phyloP scores from a whole-genome alignment of 805 yeast species.

The Candida pseudoglaebosa region DNA sequence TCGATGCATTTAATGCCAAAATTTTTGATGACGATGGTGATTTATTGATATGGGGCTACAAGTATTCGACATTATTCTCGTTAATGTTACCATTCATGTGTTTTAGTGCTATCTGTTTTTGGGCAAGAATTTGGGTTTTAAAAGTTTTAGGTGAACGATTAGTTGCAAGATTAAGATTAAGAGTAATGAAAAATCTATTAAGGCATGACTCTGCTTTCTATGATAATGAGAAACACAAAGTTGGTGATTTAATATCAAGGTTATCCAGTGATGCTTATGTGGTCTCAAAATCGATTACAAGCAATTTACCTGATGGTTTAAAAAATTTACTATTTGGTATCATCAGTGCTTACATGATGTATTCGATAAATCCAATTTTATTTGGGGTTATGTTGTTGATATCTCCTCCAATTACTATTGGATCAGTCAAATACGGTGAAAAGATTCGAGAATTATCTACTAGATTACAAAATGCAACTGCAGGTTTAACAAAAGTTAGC shows the following conservation, averaged over 20 bases:
- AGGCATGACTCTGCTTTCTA: slow-evolving; percentile 40
- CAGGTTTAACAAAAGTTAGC: slow-evolving; percentile 40
- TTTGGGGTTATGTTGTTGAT: slow-evolving; percentile 42
- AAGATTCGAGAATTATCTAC: slow-evolving; percentile 39
- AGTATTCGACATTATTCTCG: slow-evolving; percentile 36
- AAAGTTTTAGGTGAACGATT: slow-evolving; percentile 40
- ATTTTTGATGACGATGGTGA: slow-evolving; percentile 35
- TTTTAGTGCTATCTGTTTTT: slow-evolving; percentile 40
- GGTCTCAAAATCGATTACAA: slow-evolving; percentile 41
- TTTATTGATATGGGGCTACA: slow-evolving; percentile 42
- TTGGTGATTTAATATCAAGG: slow-evolving; percentile 43
- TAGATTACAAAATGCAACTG: slow-evolving; percentile 40
- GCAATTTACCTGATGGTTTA: slow-evolving; percentile 42
- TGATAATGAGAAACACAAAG: slow-evolving; percentile 42
- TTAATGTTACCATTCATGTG: slow-evolving; percentile 43
- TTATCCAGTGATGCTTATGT: slow-evolving; percentile 44
- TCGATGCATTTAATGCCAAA: slow-evolving; percentile 38
- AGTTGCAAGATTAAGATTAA: slow-evolving; percentile 39
- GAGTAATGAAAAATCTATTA: slow-evolving; percentile 40
- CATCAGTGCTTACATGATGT: slow-evolving; percentile 43
- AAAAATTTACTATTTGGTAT: slow-evolving; percentile 41
- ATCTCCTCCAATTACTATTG: slow-evolving; percentile 44
- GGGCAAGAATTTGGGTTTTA: slow-evolving; percentile 45
- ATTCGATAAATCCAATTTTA: slow-evolving; percentile 36
- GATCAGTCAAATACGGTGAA: slow-evolving; percentile 44